Conservation (phyloP, 805 yeast species). For the Jamesozyma jinghongensis region DNA sequence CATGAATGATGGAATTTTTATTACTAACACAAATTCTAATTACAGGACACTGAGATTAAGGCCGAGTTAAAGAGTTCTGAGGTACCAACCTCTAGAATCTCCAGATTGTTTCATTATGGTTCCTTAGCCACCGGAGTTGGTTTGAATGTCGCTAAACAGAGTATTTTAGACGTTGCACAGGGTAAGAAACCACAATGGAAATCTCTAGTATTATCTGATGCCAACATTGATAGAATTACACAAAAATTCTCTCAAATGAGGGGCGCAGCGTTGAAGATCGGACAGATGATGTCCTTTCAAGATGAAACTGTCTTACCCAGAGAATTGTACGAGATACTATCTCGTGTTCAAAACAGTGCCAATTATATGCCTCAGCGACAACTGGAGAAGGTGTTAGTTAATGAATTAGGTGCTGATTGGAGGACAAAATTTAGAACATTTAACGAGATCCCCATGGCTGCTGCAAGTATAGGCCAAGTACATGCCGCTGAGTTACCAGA, state of each 20-base stretch:
- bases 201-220: constrained; percentile 61
- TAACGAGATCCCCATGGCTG: constrained; percentile 87
- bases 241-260: constrained; percentile 87
- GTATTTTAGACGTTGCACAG: constrained; percentile 55
- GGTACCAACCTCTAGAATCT: constrained; percentile 82
- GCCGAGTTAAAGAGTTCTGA: constrained; percentile 35
- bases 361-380: constrained; percentile 95
- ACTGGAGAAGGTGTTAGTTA: constrained; percentile 60
- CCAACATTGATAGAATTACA: constrained; percentile 81
- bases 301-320: constrained; percentile 77
- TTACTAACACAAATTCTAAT: neutral
- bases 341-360: constrained; percentile 87
- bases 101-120: constrained; percentile 88
- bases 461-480: constrained; percentile 96
- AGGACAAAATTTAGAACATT: constrained; percentile 59
- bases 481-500: constrained; percentile 69
- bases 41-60: constrained; percentile 1
- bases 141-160: constrained; percentile 69
- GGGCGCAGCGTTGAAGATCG: constrained; percentile 96
- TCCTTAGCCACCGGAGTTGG: constrained; percentile 88
- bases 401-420: constrained; percentile 76
- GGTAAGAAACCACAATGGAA: constrained; percentile 45
- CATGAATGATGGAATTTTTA: neutral
- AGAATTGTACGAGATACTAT: constrained; percentile 71
- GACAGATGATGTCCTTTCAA: constrained; percentile 95